These are phyloP conservation scores for Saccharomyces jurei DNA, from an alignment of 805 yeast species.

Conservation along the genomic window DNA sequence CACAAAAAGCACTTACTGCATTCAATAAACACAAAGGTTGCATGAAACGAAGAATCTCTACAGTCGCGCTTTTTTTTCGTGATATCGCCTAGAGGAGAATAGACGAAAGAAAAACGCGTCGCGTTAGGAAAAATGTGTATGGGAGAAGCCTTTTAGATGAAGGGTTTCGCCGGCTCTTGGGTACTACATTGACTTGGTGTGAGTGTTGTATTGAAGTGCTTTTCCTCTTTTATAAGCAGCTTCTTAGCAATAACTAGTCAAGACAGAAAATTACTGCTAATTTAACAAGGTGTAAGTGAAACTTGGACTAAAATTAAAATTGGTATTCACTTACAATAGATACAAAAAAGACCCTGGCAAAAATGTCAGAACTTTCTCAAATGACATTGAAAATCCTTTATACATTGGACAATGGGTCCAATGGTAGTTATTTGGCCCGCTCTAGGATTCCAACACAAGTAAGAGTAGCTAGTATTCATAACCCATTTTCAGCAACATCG, in stretches of 20 bases:
- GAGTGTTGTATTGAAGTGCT: neutral
- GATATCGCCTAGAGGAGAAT: neutral
- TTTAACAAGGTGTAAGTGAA: neutral
- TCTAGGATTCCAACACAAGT: constrained; percentile 24
- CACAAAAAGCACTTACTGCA: neutral
- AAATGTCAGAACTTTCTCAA: constrained; percentile 15
- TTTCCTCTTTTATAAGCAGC: neutral
- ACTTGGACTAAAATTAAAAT: neutral
- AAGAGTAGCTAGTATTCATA: constrained; percentile 21
- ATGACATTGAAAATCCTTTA: constrained; percentile 31
- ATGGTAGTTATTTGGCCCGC: constrained; percentile 26
- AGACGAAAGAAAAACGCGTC: neutral
- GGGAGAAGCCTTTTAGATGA: neutral
- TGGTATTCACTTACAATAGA: neutral
- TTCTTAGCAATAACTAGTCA: neutral
- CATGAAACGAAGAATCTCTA: neutral
- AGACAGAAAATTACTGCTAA: neutral
- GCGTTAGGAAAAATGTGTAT: neutral
- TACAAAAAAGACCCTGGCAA: neutral
- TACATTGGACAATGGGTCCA: constrained; percentile 24
- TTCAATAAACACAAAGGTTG: neutral
- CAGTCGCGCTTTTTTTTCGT: neutral
- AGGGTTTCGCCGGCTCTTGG: neutral
- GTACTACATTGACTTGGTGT: neutral
- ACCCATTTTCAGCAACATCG: constrained; percentile 9